Percentiles rank a stretch among this genome's conserved stretches.
Conservation (phyloP, 345 rosid species). For the Pseudoturritis turrita region DNA sequence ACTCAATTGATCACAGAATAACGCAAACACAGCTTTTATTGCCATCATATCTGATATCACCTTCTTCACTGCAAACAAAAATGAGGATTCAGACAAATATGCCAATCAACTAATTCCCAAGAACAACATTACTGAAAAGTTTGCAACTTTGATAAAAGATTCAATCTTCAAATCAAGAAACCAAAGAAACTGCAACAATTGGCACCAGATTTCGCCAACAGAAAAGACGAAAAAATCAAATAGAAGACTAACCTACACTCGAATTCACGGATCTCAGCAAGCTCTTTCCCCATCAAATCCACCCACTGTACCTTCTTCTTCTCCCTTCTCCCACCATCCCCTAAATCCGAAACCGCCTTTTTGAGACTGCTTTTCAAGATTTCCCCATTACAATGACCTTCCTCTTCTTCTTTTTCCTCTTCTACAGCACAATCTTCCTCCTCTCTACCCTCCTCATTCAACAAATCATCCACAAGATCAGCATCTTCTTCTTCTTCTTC, state of each 20-base stretch:
- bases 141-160: constrained; percentile 7
- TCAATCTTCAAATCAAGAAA: background rate
- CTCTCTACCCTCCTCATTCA: constrained; percentile 22
- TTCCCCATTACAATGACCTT: constrained; percentile 10
- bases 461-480: constrained; percentile 33
- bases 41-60: constrained; percentile 33
- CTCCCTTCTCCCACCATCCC: constrained; percentile 22
- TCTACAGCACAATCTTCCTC: constrained; percentile 19
- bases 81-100: constrained; percentile 4
- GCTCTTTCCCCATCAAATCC: constrained; percentile 73
- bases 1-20: constrained; percentile 41
- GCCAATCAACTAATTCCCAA: background rate
- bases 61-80: constrained; percentile 48
- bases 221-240: background rate
- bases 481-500: constrained; percentile 8
- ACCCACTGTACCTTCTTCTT: constrained; percentile 77
- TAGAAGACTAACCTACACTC: constrained; percentile 50
- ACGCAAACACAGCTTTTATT: constrained; percentile 47
- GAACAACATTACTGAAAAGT: background rate
- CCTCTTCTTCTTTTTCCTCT: constrained; percentile 14
- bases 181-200: background rate
- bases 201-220: background rate
- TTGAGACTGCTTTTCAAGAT: constrained; percentile 52
- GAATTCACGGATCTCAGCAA: constrained; percentile 72
- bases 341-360: constrained; percentile 30